Evolutionary conservation across 202 grass and related monocot species (phyloP).

Genomic region (Schoenoplectus triqueter): DNA sequence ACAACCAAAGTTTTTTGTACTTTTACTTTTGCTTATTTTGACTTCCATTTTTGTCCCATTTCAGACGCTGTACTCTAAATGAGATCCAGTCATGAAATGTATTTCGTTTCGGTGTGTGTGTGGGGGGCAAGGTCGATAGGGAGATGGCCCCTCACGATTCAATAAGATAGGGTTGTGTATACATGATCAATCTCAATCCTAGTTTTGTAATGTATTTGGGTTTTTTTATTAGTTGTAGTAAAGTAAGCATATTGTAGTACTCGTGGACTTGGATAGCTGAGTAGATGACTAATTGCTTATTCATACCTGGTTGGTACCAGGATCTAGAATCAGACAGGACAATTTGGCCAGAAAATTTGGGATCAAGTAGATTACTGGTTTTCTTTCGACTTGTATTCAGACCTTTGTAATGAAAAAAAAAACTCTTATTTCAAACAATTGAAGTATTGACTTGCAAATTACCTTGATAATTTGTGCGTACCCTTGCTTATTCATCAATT

Average conservation of each 20-base stretch:
- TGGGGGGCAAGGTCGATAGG: no score
- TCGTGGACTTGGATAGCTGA: no score
- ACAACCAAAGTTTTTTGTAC: no score
- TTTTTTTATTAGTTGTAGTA: not conserved
- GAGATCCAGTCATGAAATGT: slow-evolving; percentile 19
- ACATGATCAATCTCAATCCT: not conserved
- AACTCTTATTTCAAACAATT: not conserved
- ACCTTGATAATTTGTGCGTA: not conserved
- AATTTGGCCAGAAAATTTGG: not conserved
- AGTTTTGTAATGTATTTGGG: not conserved
- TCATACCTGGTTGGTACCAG: not conserved
- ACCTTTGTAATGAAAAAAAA: not conserved
- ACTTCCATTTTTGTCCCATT: slow-evolving; percentile 13
- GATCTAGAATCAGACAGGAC: not conserved
- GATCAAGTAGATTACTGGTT: not conserved
- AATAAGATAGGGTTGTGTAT: not conserved
- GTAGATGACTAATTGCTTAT: not conserved
- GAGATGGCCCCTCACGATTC: not conserved
- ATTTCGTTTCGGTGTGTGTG: not conserved
- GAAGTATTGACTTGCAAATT: not conserved
- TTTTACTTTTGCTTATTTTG: not conserved
- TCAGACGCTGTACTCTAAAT: not conserved
- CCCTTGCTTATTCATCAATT: not conserved
- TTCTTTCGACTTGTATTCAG: not conserved
- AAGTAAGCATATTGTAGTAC: not conserved